Base-by-base conservation (phyloP, 148 eudicot genomes). In the Rhododendron henanense region DNA sequence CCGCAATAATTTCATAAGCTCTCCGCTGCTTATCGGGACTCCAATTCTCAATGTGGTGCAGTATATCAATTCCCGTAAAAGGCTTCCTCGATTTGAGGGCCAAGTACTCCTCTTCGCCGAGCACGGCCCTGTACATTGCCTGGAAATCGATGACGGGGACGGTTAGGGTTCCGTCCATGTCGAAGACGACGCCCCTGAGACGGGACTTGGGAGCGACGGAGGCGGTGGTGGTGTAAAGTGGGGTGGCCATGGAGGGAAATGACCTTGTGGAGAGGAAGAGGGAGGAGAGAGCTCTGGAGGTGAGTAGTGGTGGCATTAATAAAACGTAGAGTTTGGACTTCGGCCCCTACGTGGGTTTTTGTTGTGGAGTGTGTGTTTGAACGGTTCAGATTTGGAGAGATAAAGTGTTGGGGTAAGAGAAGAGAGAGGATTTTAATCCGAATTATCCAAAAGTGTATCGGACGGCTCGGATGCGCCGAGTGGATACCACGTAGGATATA, bases 81-180 rank as follows among this genome's bases (percentile, higher is more conserved):
- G 65, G 89, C 0, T 75, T 75, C 35, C 85, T 84, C 7, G 92
- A 87, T 86, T 89, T 93, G 2, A 94, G 51, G 0, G 86, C 86
- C 0, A 85, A 11, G 57, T 96, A 96, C 44, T 88, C 81, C 0
- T 93, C 88, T 48, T 95, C 94, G 0, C 99, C 99, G 19, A 96
- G 87, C 51, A 96, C 96, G 0, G 95, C 92, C 69, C 88, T 94
- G 88, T 96, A 95, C 99, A 96, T 96, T 28, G 98, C 96, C 81
- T 86, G 94, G 59, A 96, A 96, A 84, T 96, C 94, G 78, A 96
- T 96, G 16, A 88, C 96, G 31, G 99, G 99, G 14, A 96, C 95
- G 2, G 99, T 96, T 65, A 96, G 90, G 87, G 99, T 96, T 39
- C 99, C 99, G 87, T 96, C 99, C 98, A 96, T 96, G 96, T 96